Percentiles rank a stretch among this genome's conserved stretches.
These are phyloP conservation scores for Botrytis pseudocinerea DNA, from an alignment of 2,329 filamentous ascomycete species.

Conservation along the genomic window DNA sequence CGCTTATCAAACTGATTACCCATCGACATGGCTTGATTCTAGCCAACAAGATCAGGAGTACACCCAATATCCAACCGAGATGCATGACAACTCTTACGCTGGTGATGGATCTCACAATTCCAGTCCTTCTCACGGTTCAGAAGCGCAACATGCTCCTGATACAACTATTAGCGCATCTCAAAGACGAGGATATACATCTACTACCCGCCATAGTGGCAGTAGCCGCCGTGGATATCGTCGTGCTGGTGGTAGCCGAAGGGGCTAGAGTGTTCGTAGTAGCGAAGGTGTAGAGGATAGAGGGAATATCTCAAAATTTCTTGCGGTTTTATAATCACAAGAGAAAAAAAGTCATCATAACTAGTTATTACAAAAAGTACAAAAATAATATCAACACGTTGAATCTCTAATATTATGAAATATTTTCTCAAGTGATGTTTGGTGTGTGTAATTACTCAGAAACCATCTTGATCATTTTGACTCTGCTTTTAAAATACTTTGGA, in stretches of 20 bases:
- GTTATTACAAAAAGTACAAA: no score
- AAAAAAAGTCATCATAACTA: no score
- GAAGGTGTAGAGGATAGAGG: background rate
- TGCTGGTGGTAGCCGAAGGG: background rate
- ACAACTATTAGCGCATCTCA: background rate
- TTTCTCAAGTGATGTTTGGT: background rate
- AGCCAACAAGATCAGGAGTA: background rate
- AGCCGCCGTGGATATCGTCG: rapidly evolving
- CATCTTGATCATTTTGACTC: background rate
- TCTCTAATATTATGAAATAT: no score
- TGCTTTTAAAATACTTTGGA: background rate
- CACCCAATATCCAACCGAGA: background rate
- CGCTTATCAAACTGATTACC: background rate
- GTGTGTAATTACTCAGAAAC: background rate
- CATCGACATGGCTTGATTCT: background rate
- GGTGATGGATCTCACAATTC: background rate
- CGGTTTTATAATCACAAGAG: background rate
- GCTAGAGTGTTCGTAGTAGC: background rate
- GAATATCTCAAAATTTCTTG: background rate
- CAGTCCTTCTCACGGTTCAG: background rate
- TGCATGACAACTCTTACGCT: background rate
- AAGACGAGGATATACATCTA: background rate
- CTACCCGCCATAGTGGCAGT: background rate
- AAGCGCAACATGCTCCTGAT: background rate
- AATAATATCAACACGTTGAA: no score